Conservation (phyloP, 1,284 basidiomycete species). For the Pseudozyma flocculosa region DNA sequence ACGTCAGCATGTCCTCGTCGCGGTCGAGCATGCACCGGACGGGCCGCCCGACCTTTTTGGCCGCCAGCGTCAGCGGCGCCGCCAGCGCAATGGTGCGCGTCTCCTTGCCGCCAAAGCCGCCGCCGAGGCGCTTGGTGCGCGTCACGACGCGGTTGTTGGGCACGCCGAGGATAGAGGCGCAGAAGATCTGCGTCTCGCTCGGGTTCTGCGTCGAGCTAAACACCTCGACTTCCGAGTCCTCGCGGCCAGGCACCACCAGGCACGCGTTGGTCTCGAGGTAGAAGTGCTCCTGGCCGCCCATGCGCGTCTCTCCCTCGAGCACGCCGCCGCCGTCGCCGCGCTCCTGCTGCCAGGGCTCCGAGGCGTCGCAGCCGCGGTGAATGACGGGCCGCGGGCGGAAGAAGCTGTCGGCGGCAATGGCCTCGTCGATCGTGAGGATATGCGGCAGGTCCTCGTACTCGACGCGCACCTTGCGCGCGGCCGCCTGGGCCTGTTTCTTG, state of each 20-base stretch:
- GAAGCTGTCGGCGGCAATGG: conserved; percentile 46
- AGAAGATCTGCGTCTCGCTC: conserved; percentile 57
- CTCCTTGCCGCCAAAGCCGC: conserved; percentile 59
- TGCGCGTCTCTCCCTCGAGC: conserved; percentile 51
- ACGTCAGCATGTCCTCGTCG: conserved; percentile 58
- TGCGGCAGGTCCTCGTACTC: conserved; percentile 58
- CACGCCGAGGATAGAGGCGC: conserved; percentile 55
- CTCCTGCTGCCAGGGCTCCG: no score
- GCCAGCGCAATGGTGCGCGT: conserved; percentile 39
- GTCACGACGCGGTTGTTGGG: conserved; percentile 56
- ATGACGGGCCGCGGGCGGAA: conserved; percentile 43
- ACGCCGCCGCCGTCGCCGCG: conserved; percentile 40
- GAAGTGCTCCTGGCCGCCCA: conserved; percentile 56
- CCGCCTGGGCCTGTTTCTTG: conserved; percentile 57
- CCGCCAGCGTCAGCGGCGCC: conserved; percentile 50
- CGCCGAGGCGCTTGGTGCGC: conserved; percentile 56
- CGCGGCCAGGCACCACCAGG: conserved; percentile 56
- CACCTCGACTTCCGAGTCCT: conserved; percentile 58
- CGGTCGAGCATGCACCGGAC: conserved; percentile 58
- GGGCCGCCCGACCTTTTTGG: conserved; percentile 53
- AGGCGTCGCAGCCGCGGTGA: conserved; percentile 39
- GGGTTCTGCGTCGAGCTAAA: conserved; percentile 58
- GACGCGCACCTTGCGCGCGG: conserved; percentile 54
- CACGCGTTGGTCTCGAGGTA: conserved; percentile 58
- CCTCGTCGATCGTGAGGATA: conserved; percentile 58